Evolutionary conservation across 352 stramenopile species (phyloP).

Genomic region (Globisporangium viniferum): DNA sequence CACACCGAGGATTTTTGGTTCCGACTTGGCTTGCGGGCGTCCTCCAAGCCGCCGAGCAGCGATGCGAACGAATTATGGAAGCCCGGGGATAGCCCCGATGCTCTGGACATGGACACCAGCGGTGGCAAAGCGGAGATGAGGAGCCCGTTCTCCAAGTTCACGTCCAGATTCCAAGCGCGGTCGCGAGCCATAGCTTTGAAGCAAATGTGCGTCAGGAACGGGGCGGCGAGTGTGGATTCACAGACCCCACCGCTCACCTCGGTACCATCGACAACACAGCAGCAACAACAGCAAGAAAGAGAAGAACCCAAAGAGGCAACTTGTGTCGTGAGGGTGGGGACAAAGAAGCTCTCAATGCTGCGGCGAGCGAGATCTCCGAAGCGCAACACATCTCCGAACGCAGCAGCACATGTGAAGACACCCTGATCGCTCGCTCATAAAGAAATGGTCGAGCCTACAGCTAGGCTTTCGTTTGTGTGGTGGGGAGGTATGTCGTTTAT

Average conservation of each 20-base stretch:
- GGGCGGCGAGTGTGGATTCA: background rate
- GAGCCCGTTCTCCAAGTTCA: background rate
- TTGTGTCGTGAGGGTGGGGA: background rate
- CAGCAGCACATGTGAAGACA: no score
- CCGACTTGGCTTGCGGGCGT: conserved; percentile 17
- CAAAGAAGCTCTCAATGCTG: conserved; percentile 1
- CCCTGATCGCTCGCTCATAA: no score
- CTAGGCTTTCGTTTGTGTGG: no score
- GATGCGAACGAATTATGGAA: background rate
- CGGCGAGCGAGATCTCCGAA: conserved; percentile 3
- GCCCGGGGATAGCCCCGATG: background rate
- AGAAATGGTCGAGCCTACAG: no score
- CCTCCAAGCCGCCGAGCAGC: background rate
- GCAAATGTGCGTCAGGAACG: background rate
- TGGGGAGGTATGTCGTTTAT: conserved; percentile 8
- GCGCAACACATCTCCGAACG: background rate
- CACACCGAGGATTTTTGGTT: conserved; percentile 58
- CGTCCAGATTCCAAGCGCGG: background rate
- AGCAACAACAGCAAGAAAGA: background rate
- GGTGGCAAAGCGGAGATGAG: background rate
- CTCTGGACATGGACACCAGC: background rate
- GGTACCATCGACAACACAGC: background rate
- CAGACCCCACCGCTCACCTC: background rate
- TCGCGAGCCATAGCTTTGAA: background rate
- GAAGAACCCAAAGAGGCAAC: background rate